These are phyloP conservation scores for Pseudogymnoascus sp. DNA, from an alignment of 2,329 filamentous ascomycete species.

Conservation along the genomic window DNA sequence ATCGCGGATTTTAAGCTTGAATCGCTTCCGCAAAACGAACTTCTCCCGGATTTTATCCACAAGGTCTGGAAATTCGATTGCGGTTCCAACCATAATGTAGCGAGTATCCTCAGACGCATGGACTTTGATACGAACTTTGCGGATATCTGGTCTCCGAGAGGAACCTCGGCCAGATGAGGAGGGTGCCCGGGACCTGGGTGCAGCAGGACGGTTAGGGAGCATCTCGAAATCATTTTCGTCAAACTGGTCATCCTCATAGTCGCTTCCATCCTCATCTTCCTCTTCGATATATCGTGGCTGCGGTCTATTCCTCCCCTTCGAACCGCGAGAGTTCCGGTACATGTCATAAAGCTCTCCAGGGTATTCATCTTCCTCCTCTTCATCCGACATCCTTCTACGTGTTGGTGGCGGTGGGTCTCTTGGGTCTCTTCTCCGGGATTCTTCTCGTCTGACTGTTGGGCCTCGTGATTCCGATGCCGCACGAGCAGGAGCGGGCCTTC, in stretches of 20 bases:
- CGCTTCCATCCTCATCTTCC: conserved; percentile 66
- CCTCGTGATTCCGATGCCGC: conserved; percentile 44
- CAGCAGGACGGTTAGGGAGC: conserved; percentile 47
- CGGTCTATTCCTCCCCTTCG: conserved; percentile 33
- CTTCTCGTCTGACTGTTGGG: conserved; percentile 25
- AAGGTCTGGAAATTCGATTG: conserved; percentile 68
- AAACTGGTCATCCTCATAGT: conserved; percentile 60
- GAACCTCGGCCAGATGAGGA: conserved; percentile 38
- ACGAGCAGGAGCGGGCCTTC: conserved; percentile 36
- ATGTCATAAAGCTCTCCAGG: conserved; percentile 54
- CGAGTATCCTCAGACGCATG: conserved; percentile 75
- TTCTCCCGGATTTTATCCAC: conserved; percentile 76
- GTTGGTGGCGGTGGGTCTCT: conserved; percentile 22
- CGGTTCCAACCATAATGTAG: conserved; percentile 76
- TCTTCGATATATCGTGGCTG: conserved; percentile 66
- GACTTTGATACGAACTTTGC: conserved; percentile 83
- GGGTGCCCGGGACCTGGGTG: conserved; percentile 31
- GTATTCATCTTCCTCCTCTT: conserved; percentile 50
- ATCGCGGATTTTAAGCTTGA: conserved; percentile 83
- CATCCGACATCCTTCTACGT: conserved; percentile 22
- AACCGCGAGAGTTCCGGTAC: conserved; percentile 42
- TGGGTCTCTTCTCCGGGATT: conserved; percentile 23
- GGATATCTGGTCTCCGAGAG: conserved; percentile 56
- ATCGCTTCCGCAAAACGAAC: conserved; percentile 66
- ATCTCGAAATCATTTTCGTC: conserved; percentile 78